Conservation (phyloP, 2,329 filamentous ascomycete species). For the Aspergillus sp. region DNA sequence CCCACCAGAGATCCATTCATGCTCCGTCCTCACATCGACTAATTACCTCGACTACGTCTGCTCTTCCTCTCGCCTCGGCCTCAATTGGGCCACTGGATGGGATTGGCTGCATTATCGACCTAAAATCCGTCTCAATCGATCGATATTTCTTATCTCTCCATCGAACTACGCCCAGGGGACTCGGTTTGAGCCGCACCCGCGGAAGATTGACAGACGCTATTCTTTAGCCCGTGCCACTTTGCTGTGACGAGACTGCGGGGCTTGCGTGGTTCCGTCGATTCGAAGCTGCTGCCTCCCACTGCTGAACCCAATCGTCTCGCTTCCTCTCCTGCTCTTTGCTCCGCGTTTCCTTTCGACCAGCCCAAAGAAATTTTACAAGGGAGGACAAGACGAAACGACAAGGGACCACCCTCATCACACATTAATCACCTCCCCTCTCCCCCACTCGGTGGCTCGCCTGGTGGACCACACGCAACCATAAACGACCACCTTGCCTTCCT, state of each 20-base stretch:
- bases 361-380: neutral
- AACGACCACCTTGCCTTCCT: neutral
- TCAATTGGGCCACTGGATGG: neutral
- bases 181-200: neutral
- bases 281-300: neutral
- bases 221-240: neutral
- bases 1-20: neutral
- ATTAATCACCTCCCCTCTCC: too few relatives aligned
- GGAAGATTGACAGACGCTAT: neutral
- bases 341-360: neutral
- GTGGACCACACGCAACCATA: neutral
- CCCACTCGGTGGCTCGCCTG: neutral
- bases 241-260: neutral
- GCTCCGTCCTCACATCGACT: neutral
- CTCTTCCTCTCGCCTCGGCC: neutral
- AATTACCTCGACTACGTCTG: too few relatives aligned
- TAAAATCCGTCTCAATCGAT: too few relatives aligned
- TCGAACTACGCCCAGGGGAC: neutral
- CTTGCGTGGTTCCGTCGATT: neutral
- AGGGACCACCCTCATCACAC: too few relatives aligned
- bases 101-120: too few relatives aligned
- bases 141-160: too few relatives aligned
- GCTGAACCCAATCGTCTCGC: neutral
- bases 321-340: neutral
- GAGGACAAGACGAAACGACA: too few relatives aligned